These are phyloP conservation scores for Plasmopara halstedii DNA, from an alignment of 352 stramenopile genomes.

Conservation along the genomic window DNA sequence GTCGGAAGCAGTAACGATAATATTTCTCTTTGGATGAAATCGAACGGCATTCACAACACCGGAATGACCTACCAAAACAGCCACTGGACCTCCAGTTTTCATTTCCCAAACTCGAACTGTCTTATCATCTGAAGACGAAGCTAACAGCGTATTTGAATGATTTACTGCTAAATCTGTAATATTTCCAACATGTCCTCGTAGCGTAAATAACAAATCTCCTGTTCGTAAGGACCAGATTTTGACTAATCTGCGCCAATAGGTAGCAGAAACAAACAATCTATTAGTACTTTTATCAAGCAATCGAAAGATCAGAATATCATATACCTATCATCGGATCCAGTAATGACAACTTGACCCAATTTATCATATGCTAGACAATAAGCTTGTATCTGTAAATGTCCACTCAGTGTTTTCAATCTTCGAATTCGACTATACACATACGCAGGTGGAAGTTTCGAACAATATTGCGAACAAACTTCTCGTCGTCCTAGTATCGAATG, in stretches of 20 bases:
- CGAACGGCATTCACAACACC: constrained; percentile 80
- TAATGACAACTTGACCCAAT: constrained; percentile 93
- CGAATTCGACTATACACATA: constrained; percentile 77
- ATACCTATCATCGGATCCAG: constrained; percentile 92
- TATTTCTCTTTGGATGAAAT: constrained; percentile 82
- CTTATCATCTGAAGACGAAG: constrained; percentile 85
- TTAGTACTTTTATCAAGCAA: background rate
- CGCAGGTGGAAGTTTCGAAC: constrained; percentile 31
- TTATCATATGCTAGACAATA: constrained; percentile 97
- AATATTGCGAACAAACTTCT: constrained; percentile 33
- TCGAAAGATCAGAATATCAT: background rate
- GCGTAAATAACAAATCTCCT: constrained; percentile 71
- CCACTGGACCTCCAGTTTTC: constrained; percentile 69
- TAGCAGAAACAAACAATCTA: constrained; percentile 4
- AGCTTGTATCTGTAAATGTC: constrained; percentile 90
- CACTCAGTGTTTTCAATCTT: constrained; percentile 83
- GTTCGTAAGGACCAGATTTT: constrained; percentile 94
- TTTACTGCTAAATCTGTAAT: constrained; percentile 88
- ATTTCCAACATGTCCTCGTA: constrained; percentile 82
- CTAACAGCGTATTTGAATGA: constrained; percentile 67
- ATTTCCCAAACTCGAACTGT: constrained; percentile 86
- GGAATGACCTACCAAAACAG: constrained; percentile 80
- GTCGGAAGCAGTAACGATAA: constrained; percentile 89
- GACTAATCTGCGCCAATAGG: constrained; percentile 65
- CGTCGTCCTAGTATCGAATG: constrained; percentile 38